phyloP scores from a whole-genome alignment of 2,329 filamentous ascomycete genomes.

The Pleoardoris graminearum region DNA sequence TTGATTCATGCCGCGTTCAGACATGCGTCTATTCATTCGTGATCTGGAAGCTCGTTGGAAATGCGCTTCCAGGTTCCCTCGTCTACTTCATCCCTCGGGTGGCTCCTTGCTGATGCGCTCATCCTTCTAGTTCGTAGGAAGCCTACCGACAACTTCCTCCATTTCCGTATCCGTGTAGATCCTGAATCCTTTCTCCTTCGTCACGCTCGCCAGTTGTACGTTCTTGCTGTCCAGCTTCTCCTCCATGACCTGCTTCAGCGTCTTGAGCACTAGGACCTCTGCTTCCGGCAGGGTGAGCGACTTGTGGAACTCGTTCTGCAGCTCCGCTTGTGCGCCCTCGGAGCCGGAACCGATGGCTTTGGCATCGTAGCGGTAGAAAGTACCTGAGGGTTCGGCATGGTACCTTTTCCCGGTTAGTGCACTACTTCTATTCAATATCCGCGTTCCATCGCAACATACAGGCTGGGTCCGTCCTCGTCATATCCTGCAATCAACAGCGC shows the following conservation, averaged over 20 bases:
- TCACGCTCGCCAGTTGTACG: constrained; percentile 96
- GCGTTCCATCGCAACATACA: constrained; percentile 57
- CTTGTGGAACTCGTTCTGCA: constrained; percentile 99
- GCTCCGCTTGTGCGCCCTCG: constrained; percentile 94
- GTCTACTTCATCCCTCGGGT: constrained; percentile 8
- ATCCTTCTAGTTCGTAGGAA: constrained; percentile 55
- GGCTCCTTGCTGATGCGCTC: neutral
- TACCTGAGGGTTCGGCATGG: constrained; percentile 96
- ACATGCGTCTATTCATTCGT: constrained; percentile 34
- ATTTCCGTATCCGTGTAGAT: constrained; percentile 99
- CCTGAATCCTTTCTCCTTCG: constrained; percentile 95
- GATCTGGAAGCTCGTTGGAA: constrained; percentile 19
- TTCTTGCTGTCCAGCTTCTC: constrained; percentile 99
- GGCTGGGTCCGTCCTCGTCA: constrained; percentile 93
- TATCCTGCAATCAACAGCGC: constrained; percentile 94
- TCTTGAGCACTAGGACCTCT: constrained; percentile 94
- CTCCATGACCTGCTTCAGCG: constrained; percentile 99
- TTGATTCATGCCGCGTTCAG: constrained; percentile 10
- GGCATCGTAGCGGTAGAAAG: constrained; percentile 98
- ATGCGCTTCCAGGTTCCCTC: constrained; percentile 18
- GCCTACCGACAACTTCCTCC: constrained; percentile 84
- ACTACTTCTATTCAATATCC: constrained; percentile 1
- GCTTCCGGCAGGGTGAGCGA: constrained; percentile 91
- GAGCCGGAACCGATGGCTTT: constrained; percentile 98
- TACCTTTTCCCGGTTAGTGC: constrained; percentile 59